phyloP scores from a whole-genome alignment of 805 yeast species.

The Debaryomyces castellii region DNA sequence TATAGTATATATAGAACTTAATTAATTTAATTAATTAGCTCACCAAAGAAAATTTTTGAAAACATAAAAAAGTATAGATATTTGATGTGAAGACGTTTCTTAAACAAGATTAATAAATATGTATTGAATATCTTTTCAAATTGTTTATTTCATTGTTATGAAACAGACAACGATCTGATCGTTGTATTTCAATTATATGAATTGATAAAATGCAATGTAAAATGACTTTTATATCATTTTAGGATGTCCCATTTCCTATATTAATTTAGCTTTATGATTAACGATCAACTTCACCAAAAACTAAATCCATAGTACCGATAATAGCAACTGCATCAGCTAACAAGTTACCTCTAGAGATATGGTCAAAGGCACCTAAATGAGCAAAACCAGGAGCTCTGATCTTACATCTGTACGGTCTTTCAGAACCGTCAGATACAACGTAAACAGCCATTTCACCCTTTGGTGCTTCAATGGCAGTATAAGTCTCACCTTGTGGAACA shows the following conservation, averaged over 20 bases:
- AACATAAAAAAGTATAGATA: neutral
- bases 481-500: constrained; percentile 89
- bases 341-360: constrained; percentile 80
- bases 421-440: constrained; percentile 84
- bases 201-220: constrained; percentile 10
- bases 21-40: neutral
- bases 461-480: constrained; percentile 90
- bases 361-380: constrained; percentile 86
- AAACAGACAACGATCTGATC: neutral
- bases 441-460: constrained; percentile 95
- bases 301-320: constrained; percentile 93
- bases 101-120: neutral
- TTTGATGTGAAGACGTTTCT: neutral
- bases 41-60: neutral
- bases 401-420: constrained; percentile 89
- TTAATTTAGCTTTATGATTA: constrained; percentile 24
- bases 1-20: neutral
- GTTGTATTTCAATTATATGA: constrained; percentile 6
- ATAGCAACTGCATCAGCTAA: constrained; percentile 92
- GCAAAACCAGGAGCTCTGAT: constrained; percentile 95
- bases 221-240: constrained; percentile 3
- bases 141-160: neutral
- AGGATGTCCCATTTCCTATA: constrained; percentile 1
- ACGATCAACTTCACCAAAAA: constrained; percentile 93
- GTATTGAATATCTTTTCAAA: constrained; percentile 1